These are phyloP conservation scores for Tilletia setariae DNA, from an alignment of 1,284 basidiomycete genomes.

Conservation along the genomic window DNA sequence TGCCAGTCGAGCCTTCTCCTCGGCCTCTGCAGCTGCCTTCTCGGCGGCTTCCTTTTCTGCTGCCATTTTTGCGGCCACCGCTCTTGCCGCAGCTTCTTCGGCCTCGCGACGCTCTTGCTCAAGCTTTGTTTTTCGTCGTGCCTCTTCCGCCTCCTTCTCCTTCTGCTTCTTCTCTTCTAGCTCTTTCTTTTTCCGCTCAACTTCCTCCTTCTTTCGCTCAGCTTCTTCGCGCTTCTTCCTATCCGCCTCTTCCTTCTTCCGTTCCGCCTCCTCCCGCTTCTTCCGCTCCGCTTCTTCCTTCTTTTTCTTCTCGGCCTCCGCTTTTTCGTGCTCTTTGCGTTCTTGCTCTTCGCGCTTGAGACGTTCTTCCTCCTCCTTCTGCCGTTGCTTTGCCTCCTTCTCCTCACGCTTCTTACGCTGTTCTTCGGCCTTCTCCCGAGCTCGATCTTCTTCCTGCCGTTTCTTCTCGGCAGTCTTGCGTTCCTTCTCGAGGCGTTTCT, in stretches of 20 bases:
- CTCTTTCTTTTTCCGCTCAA: not conserved
- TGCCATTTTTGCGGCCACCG: not conserved
- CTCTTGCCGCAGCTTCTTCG: not conserved
- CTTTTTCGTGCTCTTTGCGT: not conserved
- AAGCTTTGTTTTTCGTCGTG: not conserved
- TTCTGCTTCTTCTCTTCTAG: not conserved
- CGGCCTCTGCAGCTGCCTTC: not conserved
- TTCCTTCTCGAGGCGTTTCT: not conserved
- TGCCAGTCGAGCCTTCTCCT: not conserved
- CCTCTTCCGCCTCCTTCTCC: constrained; percentile 1
- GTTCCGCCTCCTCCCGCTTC: constrained; percentile 10
- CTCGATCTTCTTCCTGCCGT: not conserved
- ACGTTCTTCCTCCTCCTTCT: not conserved
- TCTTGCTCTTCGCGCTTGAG: constrained; percentile 4
- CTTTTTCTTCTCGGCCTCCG: not conserved
- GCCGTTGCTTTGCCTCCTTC: constrained; percentile 1
- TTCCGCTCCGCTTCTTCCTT: constrained; percentile 9
- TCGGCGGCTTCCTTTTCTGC: constrained; percentile 3
- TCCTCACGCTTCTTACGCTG: constrained; percentile 1
- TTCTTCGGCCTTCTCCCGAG: not conserved
- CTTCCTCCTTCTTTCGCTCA: not conserved
- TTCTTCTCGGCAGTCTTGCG: not conserved
- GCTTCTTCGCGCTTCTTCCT: constrained; percentile 5
- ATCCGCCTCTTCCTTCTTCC: not conserved
- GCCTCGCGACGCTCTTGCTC: not conserved